A percentile compares a stretch with the other conserved stretches of the same genome.
These are phyloP conservation scores for Alternaria conjuncta DNA, from an alignment of 2,329 filamentous ascomycete species.

Conservation along the genomic window DNA sequence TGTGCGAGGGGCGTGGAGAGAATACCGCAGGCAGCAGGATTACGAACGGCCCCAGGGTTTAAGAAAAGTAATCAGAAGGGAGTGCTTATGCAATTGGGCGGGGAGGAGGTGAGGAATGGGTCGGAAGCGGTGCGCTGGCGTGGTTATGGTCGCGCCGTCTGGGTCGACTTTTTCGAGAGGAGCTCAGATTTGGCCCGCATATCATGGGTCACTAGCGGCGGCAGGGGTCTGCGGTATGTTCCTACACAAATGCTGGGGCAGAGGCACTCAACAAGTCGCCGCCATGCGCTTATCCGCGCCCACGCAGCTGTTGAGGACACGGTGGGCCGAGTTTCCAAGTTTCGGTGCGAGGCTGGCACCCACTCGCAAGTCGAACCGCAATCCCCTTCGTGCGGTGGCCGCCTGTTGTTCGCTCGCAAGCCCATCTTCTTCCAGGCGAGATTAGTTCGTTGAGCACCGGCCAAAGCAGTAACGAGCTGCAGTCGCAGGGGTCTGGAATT, in stretches of 20 bases:
- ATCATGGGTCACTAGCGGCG: constrained; percentile 20
- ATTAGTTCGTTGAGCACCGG: constrained; percentile 34
- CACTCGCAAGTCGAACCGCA: constrained; percentile 21
- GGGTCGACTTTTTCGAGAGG: constrained; percentile 35
- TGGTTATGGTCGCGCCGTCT: constrained; percentile 26
- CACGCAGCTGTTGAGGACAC: constrained; percentile 24
- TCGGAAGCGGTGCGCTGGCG: constrained; percentile 27
- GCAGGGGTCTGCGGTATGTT: constrained; percentile 15
- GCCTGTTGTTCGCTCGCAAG: constrained; percentile 19
- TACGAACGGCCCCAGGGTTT: constrained; percentile 13
- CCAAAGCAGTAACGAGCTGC: constrained; percentile 32
- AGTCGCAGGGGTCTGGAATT: constrained; percentile 39
- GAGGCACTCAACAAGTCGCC: constrained; percentile 10
- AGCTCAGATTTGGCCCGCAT: constrained; percentile 15
- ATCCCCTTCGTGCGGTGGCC: background rate
- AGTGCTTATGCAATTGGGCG: constrained; percentile 27
- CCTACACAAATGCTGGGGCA: constrained; percentile 11
- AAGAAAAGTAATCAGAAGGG: constrained; percentile 16
- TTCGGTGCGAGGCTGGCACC: constrained; percentile 4
- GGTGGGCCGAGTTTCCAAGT: constrained; percentile 1
- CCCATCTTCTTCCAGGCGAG: constrained; percentile 25
- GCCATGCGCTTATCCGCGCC: background rate
- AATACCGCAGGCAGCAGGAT: constrained; percentile 23
- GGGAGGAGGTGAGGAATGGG: constrained; percentile 25
- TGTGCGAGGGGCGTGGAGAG: constrained; percentile 14